Percentiles rank a stretch among this genome's conserved stretches.
These are phyloP conservation scores for Lipomyces chichibuensis DNA, from an alignment of 805 yeast species.

Conservation along the genomic window DNA sequence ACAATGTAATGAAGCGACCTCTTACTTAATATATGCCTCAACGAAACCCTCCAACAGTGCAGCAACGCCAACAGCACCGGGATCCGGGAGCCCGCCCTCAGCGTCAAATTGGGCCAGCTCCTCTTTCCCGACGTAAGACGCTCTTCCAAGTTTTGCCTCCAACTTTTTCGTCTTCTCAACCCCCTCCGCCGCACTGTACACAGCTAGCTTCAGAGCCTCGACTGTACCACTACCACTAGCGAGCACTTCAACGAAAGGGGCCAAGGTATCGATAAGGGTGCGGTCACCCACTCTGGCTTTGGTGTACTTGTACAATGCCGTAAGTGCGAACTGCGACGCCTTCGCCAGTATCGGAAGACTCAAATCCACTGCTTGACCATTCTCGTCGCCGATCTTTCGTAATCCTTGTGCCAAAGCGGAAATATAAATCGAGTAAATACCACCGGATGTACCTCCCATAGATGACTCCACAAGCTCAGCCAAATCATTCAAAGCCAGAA, in stretches of 20 bases:
- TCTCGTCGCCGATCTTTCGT: slow-evolving; percentile 42
- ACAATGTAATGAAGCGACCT: no score
- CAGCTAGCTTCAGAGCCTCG: slow-evolving; percentile 67
- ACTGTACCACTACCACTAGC: no score
- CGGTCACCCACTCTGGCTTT: slow-evolving; percentile 85
- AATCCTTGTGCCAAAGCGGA: slow-evolving; percentile 43
- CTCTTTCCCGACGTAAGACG: slow-evolving; percentile 65
- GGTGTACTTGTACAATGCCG: slow-evolving; percentile 79
- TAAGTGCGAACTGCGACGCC: slow-evolving; percentile 56
- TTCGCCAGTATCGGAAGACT: slow-evolving; percentile 29
- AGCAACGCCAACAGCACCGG: slow-evolving; percentile 89
- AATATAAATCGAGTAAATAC: slow-evolving; percentile 80
- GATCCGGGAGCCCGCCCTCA: slow-evolving; percentile 69
- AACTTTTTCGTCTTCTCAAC: slow-evolving; percentile 72
- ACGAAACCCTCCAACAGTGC: slow-evolving; percentile 54
- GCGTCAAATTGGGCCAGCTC: slow-evolving; percentile 56
- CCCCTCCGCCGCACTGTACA: slow-evolving; percentile 51
- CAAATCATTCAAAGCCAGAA: slow-evolving; percentile 46
- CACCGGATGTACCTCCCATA: slow-evolving; percentile 99
- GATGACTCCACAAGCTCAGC: slow-evolving; percentile 80
- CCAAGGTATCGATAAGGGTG: slow-evolving; percentile 83
- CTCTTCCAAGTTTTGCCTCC: slow-evolving; percentile 88
- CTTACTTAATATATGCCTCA: neutral
- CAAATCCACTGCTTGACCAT: neutral
- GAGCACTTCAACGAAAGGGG: slow-evolving; percentile 78